A percentile compares a stretch with the other conserved stretches of the same genome.
Evolutionary conservation across 768 basidiomycete species (phyloP).

Genomic region (Naganishia friedmannii): DNA sequence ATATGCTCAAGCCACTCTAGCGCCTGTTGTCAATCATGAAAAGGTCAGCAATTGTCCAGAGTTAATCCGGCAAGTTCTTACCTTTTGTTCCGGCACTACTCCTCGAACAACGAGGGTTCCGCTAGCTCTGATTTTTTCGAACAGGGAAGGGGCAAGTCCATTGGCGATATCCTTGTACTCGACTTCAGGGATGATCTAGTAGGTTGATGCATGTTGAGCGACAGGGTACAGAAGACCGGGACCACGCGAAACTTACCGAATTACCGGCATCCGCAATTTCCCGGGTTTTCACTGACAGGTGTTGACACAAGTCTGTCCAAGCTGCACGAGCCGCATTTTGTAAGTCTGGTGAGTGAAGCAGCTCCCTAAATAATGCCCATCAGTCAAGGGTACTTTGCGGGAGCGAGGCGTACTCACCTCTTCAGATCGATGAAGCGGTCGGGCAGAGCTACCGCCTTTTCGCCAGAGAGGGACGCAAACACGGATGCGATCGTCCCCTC

Average conservation of each 20-base stretch:
- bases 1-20: conserved; percentile 56
- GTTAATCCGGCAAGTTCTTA: not conserved
- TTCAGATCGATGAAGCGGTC: conserved; percentile 64
- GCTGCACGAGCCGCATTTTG: conserved; percentile 35
- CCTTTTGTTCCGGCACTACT: conserved; percentile 56
- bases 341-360: conserved; percentile 38
- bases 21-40: not conserved
- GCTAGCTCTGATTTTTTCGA: conserved; percentile 55
- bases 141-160: conserved; percentile 21
- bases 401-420: conserved; percentile 33
- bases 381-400: not conserved
- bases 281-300: conserved; percentile 51
- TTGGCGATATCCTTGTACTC: conserved; percentile 44
- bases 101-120: conserved; percentile 63
- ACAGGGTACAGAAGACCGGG: not conserved
- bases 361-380: conserved; percentile 20
- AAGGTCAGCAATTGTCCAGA: not conserved
- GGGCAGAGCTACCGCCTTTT: conserved; percentile 56
- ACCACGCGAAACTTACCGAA: conserved; percentile 51
- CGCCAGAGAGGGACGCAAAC: conserved; percentile 56
- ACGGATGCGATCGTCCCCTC: conserved; percentile 54
- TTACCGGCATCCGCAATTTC: conserved; percentile 58
- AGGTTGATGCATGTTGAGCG: too few relatives aligned
- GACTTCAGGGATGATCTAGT: conserved; percentile 55
- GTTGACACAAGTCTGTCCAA: conserved; percentile 36